Evolutionary conservation across 441 rosid genomes (phyloP).

Genomic region (Biscutella auriculata): DNA sequence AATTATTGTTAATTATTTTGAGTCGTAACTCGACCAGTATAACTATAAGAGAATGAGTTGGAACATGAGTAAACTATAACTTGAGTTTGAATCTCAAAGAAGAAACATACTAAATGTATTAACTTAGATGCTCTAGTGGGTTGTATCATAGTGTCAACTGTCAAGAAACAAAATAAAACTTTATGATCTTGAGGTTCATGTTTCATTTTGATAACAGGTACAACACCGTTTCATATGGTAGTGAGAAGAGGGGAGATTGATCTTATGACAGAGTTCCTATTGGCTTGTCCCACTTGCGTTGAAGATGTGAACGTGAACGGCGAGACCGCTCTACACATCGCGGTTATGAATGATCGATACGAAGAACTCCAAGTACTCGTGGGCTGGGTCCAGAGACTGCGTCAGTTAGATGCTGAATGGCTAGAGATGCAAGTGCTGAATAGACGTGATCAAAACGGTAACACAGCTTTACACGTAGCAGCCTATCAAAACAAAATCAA

Average conservation of each 20-base stretch:
- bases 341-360: not conserved
- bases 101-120: no score
- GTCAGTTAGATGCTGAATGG: not conserved
- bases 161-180: no score
- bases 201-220: constrained; percentile 1
- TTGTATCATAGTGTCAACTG: no score
- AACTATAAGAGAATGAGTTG: no score
- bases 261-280: constrained; percentile 15
- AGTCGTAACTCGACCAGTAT: no score
- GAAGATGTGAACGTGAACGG: constrained; percentile 16
- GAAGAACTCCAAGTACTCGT: constrained; percentile 10
- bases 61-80: no score
- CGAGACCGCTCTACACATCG: constrained; percentile 27
- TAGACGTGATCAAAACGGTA: constrained; percentile 12
- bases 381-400: not conserved
- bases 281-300: constrained; percentile 16
- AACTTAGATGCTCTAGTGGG: no score
- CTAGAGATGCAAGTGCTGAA: constrained; percentile 13
- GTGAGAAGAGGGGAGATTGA: not conserved
- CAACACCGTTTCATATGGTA: constrained; percentile 22
- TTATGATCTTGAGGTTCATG: no score
- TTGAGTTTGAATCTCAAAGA: no score
- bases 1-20: no score
- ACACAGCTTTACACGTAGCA: constrained; percentile 20
- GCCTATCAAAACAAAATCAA: constrained; percentile 2